Evolutionary conservation across 2,329 filamentous ascomycete genomes (phyloP).

Genomic region (Gyromitra esculenta): DNA sequence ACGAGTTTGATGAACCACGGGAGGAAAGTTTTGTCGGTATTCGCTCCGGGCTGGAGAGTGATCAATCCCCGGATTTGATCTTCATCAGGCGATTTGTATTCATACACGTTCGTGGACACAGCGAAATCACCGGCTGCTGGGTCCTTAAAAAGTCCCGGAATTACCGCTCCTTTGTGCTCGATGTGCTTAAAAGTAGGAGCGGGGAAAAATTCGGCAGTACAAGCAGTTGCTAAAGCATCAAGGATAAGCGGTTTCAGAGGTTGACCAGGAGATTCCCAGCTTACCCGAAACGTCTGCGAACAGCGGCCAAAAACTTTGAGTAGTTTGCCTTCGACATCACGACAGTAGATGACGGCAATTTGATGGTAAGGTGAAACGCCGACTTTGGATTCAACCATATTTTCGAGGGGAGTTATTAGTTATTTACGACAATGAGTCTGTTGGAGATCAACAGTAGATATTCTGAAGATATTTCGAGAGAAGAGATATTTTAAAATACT

Average conservation of each 20-base stretch:
- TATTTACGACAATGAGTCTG: too few relatives aligned
- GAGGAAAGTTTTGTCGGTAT: not conserved
- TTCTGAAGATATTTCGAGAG: too few relatives aligned
- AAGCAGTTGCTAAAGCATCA: not conserved
- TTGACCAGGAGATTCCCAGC: not conserved
- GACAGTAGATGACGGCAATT: constrained; percentile 12
- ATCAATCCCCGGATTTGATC: not conserved
- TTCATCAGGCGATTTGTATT: constrained; percentile 1
- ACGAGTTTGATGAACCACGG: constrained; percentile 15
- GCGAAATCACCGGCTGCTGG: not conserved
- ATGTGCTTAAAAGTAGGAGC: constrained; percentile 3
- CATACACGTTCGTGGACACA: constrained; percentile 1
- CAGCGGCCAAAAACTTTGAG: not conserved
- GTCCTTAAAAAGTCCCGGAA: not conserved
- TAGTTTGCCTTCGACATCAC: not conserved
- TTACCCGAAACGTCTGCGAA: not conserved
- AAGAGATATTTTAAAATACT: too few relatives aligned
- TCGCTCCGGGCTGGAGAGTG: not conserved
- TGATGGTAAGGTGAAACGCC: constrained; percentile 6
- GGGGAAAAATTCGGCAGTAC: not conserved
- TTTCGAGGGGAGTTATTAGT: not conserved
- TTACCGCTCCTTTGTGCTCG: not conserved
- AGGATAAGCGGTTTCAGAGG: not conserved
- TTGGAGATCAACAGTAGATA: too few relatives aligned
- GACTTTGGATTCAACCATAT: not conserved